A percentile compares a stretch with the other conserved stretches of the same genome.
These are phyloP conservation scores for Xylariomycetidae sp. DNA, from an alignment of 2,329 filamentous ascomycete genomes.

Conservation along the genomic window DNA sequence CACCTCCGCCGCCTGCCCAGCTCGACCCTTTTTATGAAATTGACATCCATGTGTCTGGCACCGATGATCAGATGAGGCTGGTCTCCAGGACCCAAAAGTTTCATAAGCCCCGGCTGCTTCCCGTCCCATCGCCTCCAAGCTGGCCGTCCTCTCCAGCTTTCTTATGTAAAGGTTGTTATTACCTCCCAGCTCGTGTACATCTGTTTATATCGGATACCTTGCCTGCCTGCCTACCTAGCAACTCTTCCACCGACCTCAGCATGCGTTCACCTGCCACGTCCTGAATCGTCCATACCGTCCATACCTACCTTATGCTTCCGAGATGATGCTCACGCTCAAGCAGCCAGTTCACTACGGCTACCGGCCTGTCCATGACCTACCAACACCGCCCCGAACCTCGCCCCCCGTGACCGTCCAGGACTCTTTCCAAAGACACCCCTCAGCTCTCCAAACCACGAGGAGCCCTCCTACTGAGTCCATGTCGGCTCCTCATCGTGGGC, in stretches of 20 bases:
- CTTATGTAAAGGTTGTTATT: conserved; percentile 33
- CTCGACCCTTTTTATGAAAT: conserved; percentile 21
- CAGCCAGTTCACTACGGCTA: conserved; percentile 55
- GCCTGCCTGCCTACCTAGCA: conserved; percentile 2
- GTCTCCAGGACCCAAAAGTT: conserved; percentile 28
- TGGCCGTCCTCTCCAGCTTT: conserved; percentile 33
- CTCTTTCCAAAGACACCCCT: conserved; percentile 33
- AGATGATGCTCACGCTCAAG: conserved; percentile 56
- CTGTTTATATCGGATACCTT: conserved; percentile 2
- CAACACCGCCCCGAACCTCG: conserved; percentile 52
- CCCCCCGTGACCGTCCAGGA: conserved; percentile 48
- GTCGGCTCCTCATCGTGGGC: conserved; percentile 63
- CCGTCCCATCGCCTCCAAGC: conserved; percentile 27
- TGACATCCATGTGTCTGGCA: conserved; percentile 28
- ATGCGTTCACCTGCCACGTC: conserved; percentile 17
- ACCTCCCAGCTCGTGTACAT: conserved; percentile 14
- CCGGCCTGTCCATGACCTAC: conserved; percentile 56
- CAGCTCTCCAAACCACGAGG: conserved; percentile 35
- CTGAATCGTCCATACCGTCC: conserved; percentile 21
- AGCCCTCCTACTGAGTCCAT: conserved; percentile 51
- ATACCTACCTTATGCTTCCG: conserved; percentile 17
- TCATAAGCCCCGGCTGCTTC: conserved; percentile 30
- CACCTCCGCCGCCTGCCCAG: conserved; percentile 17
- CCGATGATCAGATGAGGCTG: conserved; percentile 30
- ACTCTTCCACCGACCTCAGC: conserved; percentile 13